A percentile compares a stretch with the other conserved stretches of the same genome.
Evolutionary conservation across 805 yeast species (phyloP).

Genomic region (Hanseniaspora taiwanica): DNA sequence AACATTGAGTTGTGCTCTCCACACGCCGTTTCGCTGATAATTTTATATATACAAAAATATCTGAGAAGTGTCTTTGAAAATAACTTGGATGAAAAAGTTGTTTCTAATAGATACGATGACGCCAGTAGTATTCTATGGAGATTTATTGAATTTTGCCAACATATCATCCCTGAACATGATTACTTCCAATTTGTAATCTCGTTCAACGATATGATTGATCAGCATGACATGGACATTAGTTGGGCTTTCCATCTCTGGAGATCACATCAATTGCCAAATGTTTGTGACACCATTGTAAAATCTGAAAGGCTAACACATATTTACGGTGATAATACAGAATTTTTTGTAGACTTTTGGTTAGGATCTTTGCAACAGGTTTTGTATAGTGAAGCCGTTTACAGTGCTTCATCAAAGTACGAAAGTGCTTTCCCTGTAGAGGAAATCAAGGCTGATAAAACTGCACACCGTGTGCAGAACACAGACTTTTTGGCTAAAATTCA

Average conservation of each 20-base stretch:
- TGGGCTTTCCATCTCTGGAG: slow-evolving; percentile 82
- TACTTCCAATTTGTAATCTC: slow-evolving; percentile 28
- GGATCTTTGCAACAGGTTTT: neutral
- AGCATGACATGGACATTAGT: slow-evolving; percentile 34
- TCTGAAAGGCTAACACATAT: neutral
- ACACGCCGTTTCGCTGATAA: slow-evolving; percentile 45
- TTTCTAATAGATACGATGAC: slow-evolving; percentile 64
- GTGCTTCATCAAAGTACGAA: neutral
- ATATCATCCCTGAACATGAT: slow-evolving; percentile 27
- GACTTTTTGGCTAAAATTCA: neutral
- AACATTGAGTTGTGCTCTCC: slow-evolving; percentile 26
- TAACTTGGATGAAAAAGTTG: slow-evolving; percentile 48
- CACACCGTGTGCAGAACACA: neutral
- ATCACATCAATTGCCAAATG: slow-evolving; percentile 12
- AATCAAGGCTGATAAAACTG: neutral
- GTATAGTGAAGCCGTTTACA: neutral
- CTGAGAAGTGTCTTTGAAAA: slow-evolving; percentile 27
- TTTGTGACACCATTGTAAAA: no score
- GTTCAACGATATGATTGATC: slow-evolving; percentile 27
- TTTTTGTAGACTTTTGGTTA: neutral
- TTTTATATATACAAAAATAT: slow-evolving; percentile 45
- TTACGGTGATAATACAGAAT: neutral
- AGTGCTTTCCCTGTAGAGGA: neutral
- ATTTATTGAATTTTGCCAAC: slow-evolving; percentile 43
- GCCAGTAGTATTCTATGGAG: slow-evolving; percentile 52